These are phyloP conservation scores for Aphanomyces invadans DNA, from an alignment of 352 stramenopile species.

Conservation along the genomic window DNA sequence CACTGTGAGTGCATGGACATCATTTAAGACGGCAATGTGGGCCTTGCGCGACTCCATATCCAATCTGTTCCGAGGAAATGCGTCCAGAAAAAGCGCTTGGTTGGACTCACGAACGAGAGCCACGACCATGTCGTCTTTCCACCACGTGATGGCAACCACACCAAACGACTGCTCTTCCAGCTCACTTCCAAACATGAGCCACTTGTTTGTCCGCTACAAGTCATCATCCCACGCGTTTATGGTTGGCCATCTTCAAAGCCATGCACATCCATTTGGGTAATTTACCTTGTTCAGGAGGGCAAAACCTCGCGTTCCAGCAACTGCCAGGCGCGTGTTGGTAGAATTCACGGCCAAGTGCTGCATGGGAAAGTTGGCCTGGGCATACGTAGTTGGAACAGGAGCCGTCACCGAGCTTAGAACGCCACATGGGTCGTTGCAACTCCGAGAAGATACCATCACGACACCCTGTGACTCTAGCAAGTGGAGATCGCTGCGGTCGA, in stretches of 20 bases:
- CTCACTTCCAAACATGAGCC: slow-evolving; percentile 78
- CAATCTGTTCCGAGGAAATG: slow-evolving; percentile 69
- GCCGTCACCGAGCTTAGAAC: slow-evolving; percentile 3
- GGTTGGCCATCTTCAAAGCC: no score
- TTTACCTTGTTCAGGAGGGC: slow-evolving; percentile 55
- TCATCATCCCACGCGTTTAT: no score
- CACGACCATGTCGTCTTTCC: slow-evolving; percentile 54
- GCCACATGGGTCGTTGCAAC: slow-evolving; percentile 20
- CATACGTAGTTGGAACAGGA: slow-evolving; percentile 13
- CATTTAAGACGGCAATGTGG: not conserved
- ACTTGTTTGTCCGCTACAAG: slow-evolving; percentile 44
- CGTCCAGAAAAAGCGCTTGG: slow-evolving; percentile 45
- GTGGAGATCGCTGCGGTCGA: slow-evolving; percentile 16
- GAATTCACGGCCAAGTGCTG: slow-evolving; percentile 46
- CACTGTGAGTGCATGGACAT: not conserved
- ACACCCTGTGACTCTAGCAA: slow-evolving; percentile 7
- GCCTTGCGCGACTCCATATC: slow-evolving; percentile 38
- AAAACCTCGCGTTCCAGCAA: slow-evolving; percentile 66
- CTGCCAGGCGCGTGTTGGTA: slow-evolving; percentile 51
- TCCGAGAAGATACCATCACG: not conserved
- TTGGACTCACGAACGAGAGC: slow-evolving; percentile 51
- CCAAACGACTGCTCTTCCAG: slow-evolving; percentile 73
- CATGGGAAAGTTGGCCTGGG: slow-evolving; percentile 28
- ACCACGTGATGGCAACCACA: slow-evolving; percentile 57
- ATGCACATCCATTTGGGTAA: no score